Evolutionary conservation across 331 rosid genomes (phyloP).

Genomic region (Quercus lobata): DNA sequence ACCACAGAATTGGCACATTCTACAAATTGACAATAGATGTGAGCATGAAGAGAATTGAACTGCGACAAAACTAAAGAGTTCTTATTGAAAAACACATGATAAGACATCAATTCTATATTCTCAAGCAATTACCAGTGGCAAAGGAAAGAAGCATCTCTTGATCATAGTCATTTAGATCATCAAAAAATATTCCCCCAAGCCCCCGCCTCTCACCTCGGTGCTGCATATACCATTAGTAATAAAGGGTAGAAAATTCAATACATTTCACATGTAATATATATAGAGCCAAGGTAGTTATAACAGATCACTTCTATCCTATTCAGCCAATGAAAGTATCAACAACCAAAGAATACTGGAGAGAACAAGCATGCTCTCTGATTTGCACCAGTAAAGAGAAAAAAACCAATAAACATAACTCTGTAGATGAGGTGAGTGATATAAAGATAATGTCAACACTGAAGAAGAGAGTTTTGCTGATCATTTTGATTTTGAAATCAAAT

Average conservation of each 20-base stretch:
- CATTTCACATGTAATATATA: background rate
- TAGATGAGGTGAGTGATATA: background rate
- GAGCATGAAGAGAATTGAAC: background rate
- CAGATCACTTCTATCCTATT: constrained; percentile 1
- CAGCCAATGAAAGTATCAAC: background rate
- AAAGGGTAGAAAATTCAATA: constrained; percentile 7
- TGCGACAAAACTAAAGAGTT: background rate
- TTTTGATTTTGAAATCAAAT: background rate
- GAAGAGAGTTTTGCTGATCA: background rate
- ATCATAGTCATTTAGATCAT: constrained; percentile 90
- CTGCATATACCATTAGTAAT: constrained; percentile 40
- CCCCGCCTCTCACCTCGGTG: constrained; percentile 96
- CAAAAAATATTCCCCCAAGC: constrained; percentile 97
- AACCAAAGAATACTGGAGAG: background rate
- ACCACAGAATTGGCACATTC: constrained; percentile 94
- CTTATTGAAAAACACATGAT: background rate
- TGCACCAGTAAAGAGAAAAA: background rate
- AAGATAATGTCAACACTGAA: background rate
- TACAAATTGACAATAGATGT: constrained; percentile 31
- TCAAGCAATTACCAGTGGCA: constrained; percentile 69
- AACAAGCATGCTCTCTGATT: background rate
- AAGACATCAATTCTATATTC: constrained; percentile 8
- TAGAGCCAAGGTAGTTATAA: background rate
- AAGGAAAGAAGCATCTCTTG: constrained; percentile 99
- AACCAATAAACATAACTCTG: background rate